Evolutionary conservation across 352 stramenopile genomes (phyloP).

Genomic region (Phytophthora pseudosyringae): DNA sequence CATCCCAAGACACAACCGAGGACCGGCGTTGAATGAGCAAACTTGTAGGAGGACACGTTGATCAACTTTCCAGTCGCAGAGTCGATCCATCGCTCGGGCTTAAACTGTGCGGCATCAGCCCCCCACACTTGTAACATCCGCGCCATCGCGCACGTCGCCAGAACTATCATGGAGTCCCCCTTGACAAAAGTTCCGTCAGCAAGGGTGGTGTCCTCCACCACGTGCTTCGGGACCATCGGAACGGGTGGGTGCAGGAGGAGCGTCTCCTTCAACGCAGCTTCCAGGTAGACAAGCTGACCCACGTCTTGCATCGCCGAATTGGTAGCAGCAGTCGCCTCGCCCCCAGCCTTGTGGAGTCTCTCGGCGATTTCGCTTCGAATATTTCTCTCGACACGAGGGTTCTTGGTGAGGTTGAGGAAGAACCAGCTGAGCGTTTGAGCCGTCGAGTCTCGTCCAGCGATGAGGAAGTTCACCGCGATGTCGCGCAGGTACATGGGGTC

Average conservation of each 20-base stretch:
- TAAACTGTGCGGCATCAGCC: constrained; percentile 30
- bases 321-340: neutral
- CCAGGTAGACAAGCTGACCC: constrained; percentile 45
- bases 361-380: constrained; percentile 51
- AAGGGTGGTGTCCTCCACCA: constrained; percentile 48
- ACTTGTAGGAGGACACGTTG: neutral
- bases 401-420: constrained; percentile 54
- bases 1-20: constrained; percentile 64
- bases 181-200: constrained; percentile 60
- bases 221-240: constrained; percentile 46
- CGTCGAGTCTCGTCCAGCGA: constrained; percentile 81
- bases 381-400: constrained; percentile 50
- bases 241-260: constrained; percentile 66
- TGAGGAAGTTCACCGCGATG: constrained; percentile 83
- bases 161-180: neutral
- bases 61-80: neutral
- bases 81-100: neutral
- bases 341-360: constrained; percentile 20
- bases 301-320: constrained; percentile 39
- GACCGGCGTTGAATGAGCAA: constrained; percentile 64
- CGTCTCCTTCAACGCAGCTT: constrained; percentile 60
- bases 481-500: constrained; percentile 58
- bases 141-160: constrained; percentile 48
- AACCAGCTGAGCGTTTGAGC: constrained; percentile 79
- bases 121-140: constrained; percentile 59